These are phyloP conservation scores for Cylindrotheca closterium DNA, from an alignment of 108 stramenopile genomes.

Conservation along the genomic window DNA sequence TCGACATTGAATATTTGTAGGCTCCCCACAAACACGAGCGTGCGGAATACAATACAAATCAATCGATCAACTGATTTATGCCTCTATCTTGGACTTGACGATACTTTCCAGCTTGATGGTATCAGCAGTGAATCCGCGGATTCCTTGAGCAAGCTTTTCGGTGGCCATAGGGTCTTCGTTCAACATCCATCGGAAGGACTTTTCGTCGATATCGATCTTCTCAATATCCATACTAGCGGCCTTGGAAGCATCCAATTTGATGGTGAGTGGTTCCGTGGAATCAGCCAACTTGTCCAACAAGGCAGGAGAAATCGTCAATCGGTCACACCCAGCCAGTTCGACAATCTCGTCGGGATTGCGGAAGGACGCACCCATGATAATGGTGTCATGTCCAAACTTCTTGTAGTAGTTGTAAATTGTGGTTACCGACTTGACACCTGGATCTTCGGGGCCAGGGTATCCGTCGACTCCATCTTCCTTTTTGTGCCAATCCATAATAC, in stretches of 20 bases:
- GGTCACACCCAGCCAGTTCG: slow-evolving; percentile 86
- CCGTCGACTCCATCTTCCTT: slow-evolving; percentile 70
- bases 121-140: slow-evolving; percentile 92
- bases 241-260: slow-evolving; percentile 66
- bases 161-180: slow-evolving; percentile 99
- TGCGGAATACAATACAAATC: too few species aligned
- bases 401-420: slow-evolving; percentile 99
- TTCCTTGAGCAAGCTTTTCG: slow-evolving; percentile 98
- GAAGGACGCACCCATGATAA: slow-evolving; percentile 99
- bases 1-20: too few species aligned
- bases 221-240: slow-evolving; percentile 64
- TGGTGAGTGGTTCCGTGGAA: slow-evolving; percentile 24
- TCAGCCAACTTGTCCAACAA: slow-evolving; percentile 72
- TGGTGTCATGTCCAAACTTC: slow-evolving; percentile 93
- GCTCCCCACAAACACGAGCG: too few species aligned
- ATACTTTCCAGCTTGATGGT: slow-evolving; percentile 93
- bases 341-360: slow-evolving; percentile 87
- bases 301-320: slow-evolving; percentile 83
- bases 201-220: slow-evolving; percentile 85
- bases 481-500: slow-evolving; percentile 99
- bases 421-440: slow-evolving; percentile 92
- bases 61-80: too few species aligned
- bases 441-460: slow-evolving; percentile 88
- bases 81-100: slow-evolving; percentile 75
- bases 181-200: slow-evolving; percentile 93